Percentiles rank a stretch among this genome's conserved stretches.
Evolutionary conservation across 345 rosid species (phyloP).

Genomic region (Hevea brasiliensis): DNA sequence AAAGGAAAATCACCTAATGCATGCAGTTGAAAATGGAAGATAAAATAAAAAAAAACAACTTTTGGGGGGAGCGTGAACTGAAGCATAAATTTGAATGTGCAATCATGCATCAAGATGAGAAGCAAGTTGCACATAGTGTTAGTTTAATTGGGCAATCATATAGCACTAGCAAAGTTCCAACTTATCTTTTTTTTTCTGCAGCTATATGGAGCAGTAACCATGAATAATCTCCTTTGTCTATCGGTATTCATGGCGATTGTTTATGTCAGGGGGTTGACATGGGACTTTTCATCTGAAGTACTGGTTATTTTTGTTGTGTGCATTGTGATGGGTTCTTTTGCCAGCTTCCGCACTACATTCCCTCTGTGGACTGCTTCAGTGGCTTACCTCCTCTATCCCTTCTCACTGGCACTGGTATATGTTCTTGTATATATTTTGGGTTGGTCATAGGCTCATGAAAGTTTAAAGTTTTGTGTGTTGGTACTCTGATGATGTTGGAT

Average conservation of each 20-base stretch:
- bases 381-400: conserved; percentile 74
- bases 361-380: conserved; percentile 84
- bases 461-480: neutral
- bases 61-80: too few relatives aligned
- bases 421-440: conserved; percentile 77
- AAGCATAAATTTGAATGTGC: too few relatives aligned
- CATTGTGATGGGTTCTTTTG: conserved; percentile 74
- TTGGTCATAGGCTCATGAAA: conserved; percentile 63
- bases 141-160: neutral
- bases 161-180: neutral
- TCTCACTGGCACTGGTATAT: conserved; percentile 83
- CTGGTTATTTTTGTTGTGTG: conserved; percentile 79
- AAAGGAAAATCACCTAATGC: too few relatives aligned
- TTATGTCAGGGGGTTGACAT: conserved; percentile 68
- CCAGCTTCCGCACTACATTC: conserved; percentile 82
- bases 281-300: conserved; percentile 98
- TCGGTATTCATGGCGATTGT: conserved; percentile 91
- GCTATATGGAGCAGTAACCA: conserved; percentile 90
- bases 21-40: too few relatives aligned
- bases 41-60: too few relatives aligned
- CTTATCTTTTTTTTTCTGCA: conserved; percentile 35
- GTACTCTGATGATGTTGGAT: neutral
- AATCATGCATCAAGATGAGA: neutral
- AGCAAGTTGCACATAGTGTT: neutral
- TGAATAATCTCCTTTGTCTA: conserved; percentile 87